phyloP scores from a whole-genome alignment of 1,139 yeast genomes.

The Geotrichum aggregatum region DNA sequence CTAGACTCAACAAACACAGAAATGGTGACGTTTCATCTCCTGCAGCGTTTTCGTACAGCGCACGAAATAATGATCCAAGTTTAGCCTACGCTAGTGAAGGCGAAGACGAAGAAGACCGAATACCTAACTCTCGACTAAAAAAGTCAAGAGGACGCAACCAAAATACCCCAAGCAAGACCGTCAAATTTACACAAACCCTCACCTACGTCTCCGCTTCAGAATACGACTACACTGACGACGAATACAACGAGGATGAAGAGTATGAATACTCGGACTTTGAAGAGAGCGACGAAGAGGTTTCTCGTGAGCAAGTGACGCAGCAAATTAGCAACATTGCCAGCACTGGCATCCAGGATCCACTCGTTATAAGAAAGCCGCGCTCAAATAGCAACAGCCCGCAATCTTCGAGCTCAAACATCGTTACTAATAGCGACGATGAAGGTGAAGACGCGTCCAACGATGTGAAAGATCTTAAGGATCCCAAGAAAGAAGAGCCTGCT shows the following conservation, averaged over 20 bases:
- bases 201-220: constrained; percentile 35
- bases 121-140: constrained; percentile 7
- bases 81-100: neutral
- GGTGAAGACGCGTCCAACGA: neutral
- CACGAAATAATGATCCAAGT: neutral
- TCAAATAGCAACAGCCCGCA: constrained; percentile 12
- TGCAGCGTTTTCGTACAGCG: constrained; percentile 17
- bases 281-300: constrained; percentile 11
- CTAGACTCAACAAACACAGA: constrained; percentile 86
- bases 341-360: constrained; percentile 1
- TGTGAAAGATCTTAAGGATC: neutral
- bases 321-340: neutral
- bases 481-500: neutral
- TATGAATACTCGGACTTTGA: constrained; percentile 24
- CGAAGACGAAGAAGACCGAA: neutral
- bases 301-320: neutral
- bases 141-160: neutral
- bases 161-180: constrained; percentile 23
- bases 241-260: constrained; percentile 29
- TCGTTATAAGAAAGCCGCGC: constrained; percentile 8
- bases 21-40: constrained; percentile 58
- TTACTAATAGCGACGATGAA: constrained; percentile 12
- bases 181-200: constrained; percentile 28
- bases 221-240: constrained; percentile 26
- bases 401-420: constrained; percentile 7